These are phyloP conservation scores for Coniochaeta sp. DNA, from an alignment of 2,329 filamentous ascomycete species.

Conservation along the genomic window DNA sequence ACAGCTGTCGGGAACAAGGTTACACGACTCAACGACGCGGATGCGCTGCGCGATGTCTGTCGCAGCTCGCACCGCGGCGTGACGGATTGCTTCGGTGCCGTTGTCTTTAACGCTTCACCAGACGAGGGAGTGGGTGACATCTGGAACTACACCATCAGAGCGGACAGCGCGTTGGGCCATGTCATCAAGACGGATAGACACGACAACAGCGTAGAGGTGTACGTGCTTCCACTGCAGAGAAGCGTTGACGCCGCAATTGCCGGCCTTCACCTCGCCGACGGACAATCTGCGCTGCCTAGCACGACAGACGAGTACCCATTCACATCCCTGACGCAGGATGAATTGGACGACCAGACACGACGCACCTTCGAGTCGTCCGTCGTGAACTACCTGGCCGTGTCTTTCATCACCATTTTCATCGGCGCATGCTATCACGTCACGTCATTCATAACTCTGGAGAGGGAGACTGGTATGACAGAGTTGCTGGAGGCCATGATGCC, in stretches of 20 bases:
- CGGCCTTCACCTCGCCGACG: background rate
- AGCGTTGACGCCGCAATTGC: constrained; percentile 71
- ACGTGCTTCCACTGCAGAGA: constrained; percentile 70
- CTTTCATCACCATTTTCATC: constrained; percentile 71
- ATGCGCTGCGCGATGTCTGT: constrained; percentile 38
- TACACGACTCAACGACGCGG: constrained; percentile 14
- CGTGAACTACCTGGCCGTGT: constrained; percentile 68
- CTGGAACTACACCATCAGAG: constrained; percentile 84
- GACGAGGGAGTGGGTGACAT: constrained; percentile 54
- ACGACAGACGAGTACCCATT: constrained; percentile 60
- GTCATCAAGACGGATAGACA: constrained; percentile 55
- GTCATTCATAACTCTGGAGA: constrained; percentile 76
- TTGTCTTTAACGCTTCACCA: constrained; percentile 68
- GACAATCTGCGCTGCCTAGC: background rate
- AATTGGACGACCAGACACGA: constrained; percentile 60
- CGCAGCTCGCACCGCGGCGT: constrained; percentile 52
- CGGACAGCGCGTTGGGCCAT: constrained; percentile 62
- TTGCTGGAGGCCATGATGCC: constrained; percentile 90
- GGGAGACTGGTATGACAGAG: constrained; percentile 80
- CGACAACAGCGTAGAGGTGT: constrained; percentile 70
- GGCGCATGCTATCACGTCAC: constrained; percentile 82
- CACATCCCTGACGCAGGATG: constrained; percentile 60
- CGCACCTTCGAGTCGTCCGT: constrained; percentile 64
- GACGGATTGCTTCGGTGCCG: constrained; percentile 64
- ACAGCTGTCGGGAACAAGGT: constrained; percentile 42